Conservation (phyloP, 768 basidiomycete species). For the Suillus fuscotomentosus region DNA sequence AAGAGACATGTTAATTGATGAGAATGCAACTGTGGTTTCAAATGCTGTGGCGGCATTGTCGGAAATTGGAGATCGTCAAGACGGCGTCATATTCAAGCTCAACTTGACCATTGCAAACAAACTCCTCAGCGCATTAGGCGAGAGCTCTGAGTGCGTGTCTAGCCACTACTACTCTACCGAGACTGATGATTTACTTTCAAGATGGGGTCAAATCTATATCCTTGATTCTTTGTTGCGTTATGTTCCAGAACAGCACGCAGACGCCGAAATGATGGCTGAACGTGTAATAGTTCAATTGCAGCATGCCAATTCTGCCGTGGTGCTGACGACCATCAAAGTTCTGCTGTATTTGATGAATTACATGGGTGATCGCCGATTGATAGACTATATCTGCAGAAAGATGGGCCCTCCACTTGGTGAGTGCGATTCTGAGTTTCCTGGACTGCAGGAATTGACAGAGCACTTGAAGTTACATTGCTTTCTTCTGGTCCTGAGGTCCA, state of each 20-base stretch:
- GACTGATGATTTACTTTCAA: constrained; percentile 32
- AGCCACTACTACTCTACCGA: constrained; percentile 3
- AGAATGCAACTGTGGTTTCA: constrained; percentile 95
- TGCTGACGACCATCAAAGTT: constrained; percentile 96
- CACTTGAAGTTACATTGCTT: constrained; percentile 74
- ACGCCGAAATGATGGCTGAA: constrained; percentile 95
- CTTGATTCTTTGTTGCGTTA: constrained; percentile 91
- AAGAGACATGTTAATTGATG: constrained; percentile 88
- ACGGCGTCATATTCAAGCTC: constrained; percentile 89
- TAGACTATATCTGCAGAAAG: constrained; percentile 92
- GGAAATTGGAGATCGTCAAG: constrained; percentile 95
- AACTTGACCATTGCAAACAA: constrained; percentile 88
- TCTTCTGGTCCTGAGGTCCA: constrained; percentile 99
- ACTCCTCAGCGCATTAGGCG: constrained; percentile 84
- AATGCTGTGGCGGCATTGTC: constrained; percentile 95
- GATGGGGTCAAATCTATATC: constrained; percentile 99
- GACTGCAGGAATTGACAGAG: constrained; percentile 6
- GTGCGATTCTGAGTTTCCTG: neutral
- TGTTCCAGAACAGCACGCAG: constrained; percentile 83
- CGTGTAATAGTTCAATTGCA: constrained; percentile 91
- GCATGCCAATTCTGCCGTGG: constrained; percentile 99
- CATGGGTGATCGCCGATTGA: constrained; percentile 85
- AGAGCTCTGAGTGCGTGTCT: constrained; percentile 91
- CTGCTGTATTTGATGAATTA: constrained; percentile 98
- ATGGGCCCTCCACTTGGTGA: constrained; percentile 96